phyloP scores from a whole-genome alignment of 2,329 filamentous ascomycete genomes.

The Acrocalymma vagum region DNA sequence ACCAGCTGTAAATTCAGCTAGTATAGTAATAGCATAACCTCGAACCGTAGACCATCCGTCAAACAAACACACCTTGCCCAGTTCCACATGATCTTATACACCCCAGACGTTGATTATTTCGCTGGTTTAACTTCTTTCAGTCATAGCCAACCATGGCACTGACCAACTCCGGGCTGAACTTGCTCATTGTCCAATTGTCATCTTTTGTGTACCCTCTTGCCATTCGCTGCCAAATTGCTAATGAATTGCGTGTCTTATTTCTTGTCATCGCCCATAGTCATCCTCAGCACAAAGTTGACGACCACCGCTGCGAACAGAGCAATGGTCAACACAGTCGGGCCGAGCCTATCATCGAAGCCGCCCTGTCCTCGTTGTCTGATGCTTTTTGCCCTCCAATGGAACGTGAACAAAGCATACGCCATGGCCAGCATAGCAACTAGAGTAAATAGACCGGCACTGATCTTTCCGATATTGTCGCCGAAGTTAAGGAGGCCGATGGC shows the following conservation, averaged over 20 bases:
- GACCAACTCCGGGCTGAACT: too few relatives aligned
- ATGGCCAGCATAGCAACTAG: slow-evolving; percentile 93
- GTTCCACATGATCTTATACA: too few relatives aligned
- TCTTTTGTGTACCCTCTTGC: not conserved
- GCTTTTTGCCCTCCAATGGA: slow-evolving; percentile 95
- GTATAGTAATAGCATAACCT: too few relatives aligned
- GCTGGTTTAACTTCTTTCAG: too few relatives aligned
- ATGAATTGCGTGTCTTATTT: slow-evolving; percentile 7
- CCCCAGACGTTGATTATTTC: too few relatives aligned
- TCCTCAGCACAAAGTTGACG: slow-evolving; percentile 86
- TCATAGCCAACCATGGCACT: too few relatives aligned
- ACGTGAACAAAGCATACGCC: slow-evolving; percentile 93
- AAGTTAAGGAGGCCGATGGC: slow-evolving; percentile 98
- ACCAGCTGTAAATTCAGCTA: too few relatives aligned
- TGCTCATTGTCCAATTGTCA: too few relatives aligned
- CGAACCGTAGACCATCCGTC: too few relatives aligned
- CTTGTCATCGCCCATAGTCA: slow-evolving; percentile 34
- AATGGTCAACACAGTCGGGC: slow-evolving; percentile 88
- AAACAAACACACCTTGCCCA: too few relatives aligned
- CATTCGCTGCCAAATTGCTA: not conserved
- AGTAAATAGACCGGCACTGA: slow-evolving; percentile 93
- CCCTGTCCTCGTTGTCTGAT: slow-evolving; percentile 91
- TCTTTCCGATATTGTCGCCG: slow-evolving; percentile 91
- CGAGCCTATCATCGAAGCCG: slow-evolving; percentile 95
- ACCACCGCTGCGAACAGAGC: slow-evolving; percentile 88